These are phyloP conservation scores for Phytophthora citrophthora DNA, from an alignment of 352 stramenopile species.

Conservation along the genomic window DNA sequence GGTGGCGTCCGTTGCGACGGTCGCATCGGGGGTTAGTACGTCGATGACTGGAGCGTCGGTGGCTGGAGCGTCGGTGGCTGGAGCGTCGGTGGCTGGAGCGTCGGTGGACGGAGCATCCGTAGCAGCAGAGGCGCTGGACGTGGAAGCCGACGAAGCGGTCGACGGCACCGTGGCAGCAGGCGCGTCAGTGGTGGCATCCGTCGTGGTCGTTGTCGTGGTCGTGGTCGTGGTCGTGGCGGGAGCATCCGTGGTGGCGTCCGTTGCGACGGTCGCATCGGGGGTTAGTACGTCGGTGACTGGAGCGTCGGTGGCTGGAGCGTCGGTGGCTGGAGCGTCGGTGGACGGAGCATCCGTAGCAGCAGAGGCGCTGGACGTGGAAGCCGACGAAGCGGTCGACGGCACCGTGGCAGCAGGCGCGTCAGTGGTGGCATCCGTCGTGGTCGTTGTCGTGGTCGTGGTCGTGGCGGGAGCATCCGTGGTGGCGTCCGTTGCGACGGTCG, in stretches of 20 bases:
- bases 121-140: neutral
- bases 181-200: constrained; percentile 2
- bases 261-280: no score
- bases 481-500: no score
- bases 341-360: neutral
- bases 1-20: no score
- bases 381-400: neutral
- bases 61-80: neutral
- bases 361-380: neutral
- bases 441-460: no score
- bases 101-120: no score
- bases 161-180: neutral
- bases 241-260: no score
- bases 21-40: no score
- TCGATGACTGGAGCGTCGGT: neutral
- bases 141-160: neutral
- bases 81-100: no score
- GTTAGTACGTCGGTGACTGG: neutral
- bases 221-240: neutral
- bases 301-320: neutral
- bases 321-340: neutral
- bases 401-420: neutral
- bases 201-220: neutral
- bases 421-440: neutral
- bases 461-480: no score